Evolutionary conservation across 495 filamentous ascomycete species (phyloP), one percentile per base, ranked within the genome.

Genomic region (Hypomontagnella submonticulosa): DNA sequence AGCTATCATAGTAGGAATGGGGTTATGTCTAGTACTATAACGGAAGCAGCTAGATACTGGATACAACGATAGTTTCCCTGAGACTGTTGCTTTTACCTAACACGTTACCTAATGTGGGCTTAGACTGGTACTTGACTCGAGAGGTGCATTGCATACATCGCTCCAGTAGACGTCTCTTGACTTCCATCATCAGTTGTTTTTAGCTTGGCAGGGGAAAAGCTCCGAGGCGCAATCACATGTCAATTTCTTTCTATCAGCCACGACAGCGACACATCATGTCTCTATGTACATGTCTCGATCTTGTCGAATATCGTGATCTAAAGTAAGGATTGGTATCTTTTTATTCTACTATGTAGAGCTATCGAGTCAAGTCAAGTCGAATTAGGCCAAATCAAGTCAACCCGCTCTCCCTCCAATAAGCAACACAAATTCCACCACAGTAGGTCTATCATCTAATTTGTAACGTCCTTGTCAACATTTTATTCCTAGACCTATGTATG

Each of bases 141-240:
- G 56, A 11, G 13, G 16, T 41, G 49, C 49, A 19, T 47, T 15
- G 8, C 59, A 42, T 55, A n/a, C n/a, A 56, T 66, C 60, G 50
- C 60, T 59, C 23, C 23, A 27, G 6, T 69, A 23, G 36, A 60
- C 50, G 47, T 63, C 54, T 68, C 48, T 59, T 53, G 32, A 53
- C 40, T 54, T 68, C 57, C 15, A 52, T 57, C 57, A 55, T 43
- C 20, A 51, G 34, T 43, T 57, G 36, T 49, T 55, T 43, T 58
- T 52, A 60, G 55, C 66, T 69, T 69, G 66, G 66, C 66, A 65
- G 66, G 60, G 56, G 56, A 49, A 50, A 44, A 34, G 9, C 54
- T 49, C 61, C 66, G 61, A 69, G 56, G 50, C 43, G 38, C 33
- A 36, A 61, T 69, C 66, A 69, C 66, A 69, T 69, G 66, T 30